Evolutionary conservation across 2,329 filamentous ascomycete species (phyloP).

Genomic region (Phoma sp.): DNA sequence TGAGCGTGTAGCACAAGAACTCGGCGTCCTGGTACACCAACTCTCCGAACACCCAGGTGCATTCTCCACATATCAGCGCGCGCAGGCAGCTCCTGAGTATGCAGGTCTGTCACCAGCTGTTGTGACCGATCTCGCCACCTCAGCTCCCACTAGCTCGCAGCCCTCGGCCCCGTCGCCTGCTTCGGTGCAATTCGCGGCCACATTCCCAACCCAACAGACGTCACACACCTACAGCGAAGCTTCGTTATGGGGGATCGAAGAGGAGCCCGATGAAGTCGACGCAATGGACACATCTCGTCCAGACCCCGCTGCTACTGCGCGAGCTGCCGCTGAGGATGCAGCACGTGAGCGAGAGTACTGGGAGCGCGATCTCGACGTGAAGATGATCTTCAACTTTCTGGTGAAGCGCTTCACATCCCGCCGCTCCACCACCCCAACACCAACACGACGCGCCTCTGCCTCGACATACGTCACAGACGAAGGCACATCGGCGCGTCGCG

Average conservation of each 20-base stretch:
- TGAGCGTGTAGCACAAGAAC: conserved; percentile 83
- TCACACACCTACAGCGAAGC: conserved; percentile 56
- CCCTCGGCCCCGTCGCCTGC: conserved; percentile 36
- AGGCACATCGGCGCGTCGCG: conserved; percentile 66
- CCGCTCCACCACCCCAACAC: conserved; percentile 38
- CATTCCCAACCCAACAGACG: conserved; percentile 46
- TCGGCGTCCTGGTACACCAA: conserved; percentile 83
- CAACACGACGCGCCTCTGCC: conserved; percentile 34
- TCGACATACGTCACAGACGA: conserved; percentile 28
- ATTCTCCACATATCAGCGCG: conserved; percentile 79
- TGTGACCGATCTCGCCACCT: conserved; percentile 33
- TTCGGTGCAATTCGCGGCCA: conserved; percentile 59
- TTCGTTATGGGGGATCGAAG: conserved; percentile 72
- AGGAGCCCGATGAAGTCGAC: conserved; percentile 57
- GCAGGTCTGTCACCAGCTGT: conserved; percentile 70
- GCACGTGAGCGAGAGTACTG: conserved; percentile 75
- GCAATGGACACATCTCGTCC: conserved; percentile 56
- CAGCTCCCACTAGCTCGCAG: conserved; percentile 38
- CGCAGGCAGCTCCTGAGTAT: conserved; percentile 70
- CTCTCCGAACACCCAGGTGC: conserved; percentile 87
- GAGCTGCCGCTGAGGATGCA: conserved; percentile 39
- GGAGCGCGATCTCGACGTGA: conserved; percentile 90
- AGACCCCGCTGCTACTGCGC: conserved; percentile 21
- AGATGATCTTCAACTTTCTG: conserved; percentile 81
- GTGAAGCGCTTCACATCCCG: conserved; percentile 48